Evolutionary conservation across 2,329 filamentous ascomycete genomes (phyloP), one percentile per base, ranked within the genome.

Genomic region (Hymenoscyphus fraxineus): DNA sequence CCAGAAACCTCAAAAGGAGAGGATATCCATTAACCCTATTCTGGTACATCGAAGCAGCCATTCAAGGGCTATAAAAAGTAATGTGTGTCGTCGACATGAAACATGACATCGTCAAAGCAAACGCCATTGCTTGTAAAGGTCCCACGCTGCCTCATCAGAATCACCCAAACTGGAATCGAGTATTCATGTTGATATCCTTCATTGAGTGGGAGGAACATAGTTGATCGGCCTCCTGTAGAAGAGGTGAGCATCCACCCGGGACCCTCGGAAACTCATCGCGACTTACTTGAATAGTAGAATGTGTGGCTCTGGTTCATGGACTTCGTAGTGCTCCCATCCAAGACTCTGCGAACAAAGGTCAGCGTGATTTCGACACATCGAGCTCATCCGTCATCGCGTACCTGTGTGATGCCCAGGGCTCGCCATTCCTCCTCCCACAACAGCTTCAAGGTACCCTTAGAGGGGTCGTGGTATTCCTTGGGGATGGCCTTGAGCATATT

Each of bases 391-490:
- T n/a, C 10, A 59, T 19, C 40, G 15, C 83, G 58, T 80, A 96
- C 93, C 88, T 97, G 94, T 70, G 95, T 99, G 76, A 99, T 99
- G 60, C 95, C 95, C 75, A 99, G 84, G 41, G 90, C 93, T 79
- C 95, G 88, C 95, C 95, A 99, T 80, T 99, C 95, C 70, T 98
- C 94, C 78, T 99, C 95, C 93, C 94, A 97, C 67, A 99, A 81
- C 71, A 99, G 81, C 82, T 98, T 99, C 78, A 99, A 80, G 6
- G 94, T 98, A 67, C 95, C 95, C 79, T 96, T 92, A 61, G 87
- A 81, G 60, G 88, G 84, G 78, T 97, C 93, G 75, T 96, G 94
- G 79, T 97, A 97, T 69, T 97, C 94, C 77, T 93, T 89, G 22
- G 95, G 95, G 71, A 99, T 98, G 51, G 87, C 90, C 80, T 98